Percentiles rank a stretch among this genome's conserved stretches.
Conservation (phyloP, 1,139 yeast species). For the Kurtzmaniella natalensis region DNA sequence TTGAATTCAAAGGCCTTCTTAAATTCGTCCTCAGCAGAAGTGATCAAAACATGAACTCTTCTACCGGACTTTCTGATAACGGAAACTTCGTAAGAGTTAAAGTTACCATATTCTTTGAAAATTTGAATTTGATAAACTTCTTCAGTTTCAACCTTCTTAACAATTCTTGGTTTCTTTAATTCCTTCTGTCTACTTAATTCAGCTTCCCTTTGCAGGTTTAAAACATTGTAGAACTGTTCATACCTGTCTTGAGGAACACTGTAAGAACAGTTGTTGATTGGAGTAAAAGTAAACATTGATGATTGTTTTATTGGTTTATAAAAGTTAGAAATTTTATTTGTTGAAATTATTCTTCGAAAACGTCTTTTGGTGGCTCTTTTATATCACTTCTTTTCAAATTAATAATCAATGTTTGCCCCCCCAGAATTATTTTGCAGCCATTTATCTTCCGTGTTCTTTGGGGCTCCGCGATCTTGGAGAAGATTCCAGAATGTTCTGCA, state of each 20-base stretch:
- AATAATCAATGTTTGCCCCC: too few species aligned
- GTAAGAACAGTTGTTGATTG: constrained; percentile 1
- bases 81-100: constrained; percentile 35
- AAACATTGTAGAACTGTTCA: constrained; percentile 3
- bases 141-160: constrained; percentile 35
- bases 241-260: constrained; percentile 4
- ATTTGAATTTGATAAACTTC: constrained; percentile 37
- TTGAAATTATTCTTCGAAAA: too few species aligned
- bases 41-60: constrained; percentile 26
- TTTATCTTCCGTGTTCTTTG: too few species aligned
- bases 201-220: constrained; percentile 6
- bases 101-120: constrained; percentile 32
- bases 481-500: constrained; percentile 4
- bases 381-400: too few species aligned
- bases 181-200: constrained; percentile 6
- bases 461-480: not conserved
- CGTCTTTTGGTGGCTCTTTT: too few species aligned
- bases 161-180: constrained; percentile 24
- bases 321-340: not conserved
- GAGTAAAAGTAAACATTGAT: constrained; percentile 5
- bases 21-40: constrained; percentile 31
- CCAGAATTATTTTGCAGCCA: too few species aligned
- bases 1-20: constrained; percentile 30
- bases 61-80: constrained; percentile 21
- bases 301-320: too few species aligned